phyloP scores from a whole-genome alignment of 495 filamentous ascomycete genomes.

The Penicillium taxi region DNA sequence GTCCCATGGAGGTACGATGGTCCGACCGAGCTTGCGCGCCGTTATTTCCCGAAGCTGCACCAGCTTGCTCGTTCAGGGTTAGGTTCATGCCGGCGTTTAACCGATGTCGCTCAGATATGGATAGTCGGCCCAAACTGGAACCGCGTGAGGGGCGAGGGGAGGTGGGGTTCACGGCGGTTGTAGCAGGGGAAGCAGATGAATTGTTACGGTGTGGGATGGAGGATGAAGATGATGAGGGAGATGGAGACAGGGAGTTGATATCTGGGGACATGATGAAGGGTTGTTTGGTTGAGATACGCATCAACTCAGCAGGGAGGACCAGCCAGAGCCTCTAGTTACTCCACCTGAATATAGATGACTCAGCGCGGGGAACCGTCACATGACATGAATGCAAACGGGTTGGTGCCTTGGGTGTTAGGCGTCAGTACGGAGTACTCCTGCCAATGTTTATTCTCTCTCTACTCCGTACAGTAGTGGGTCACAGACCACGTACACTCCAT shows the following conservation, averaged over 20 bases:
- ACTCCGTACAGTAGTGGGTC: too few species aligned
- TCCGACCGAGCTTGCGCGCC: constrained; percentile 21
- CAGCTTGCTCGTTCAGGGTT: constrained; percentile 60
- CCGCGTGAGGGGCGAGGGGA: constrained; percentile 44
- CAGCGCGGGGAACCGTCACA: constrained; percentile 1
- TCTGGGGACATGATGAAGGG: constrained; percentile 52
- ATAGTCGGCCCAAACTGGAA: constrained; percentile 46
- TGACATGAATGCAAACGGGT: background rate
- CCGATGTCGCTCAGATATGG: constrained; percentile 42
- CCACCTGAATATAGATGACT: too few species aligned
- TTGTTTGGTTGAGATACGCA: too few species aligned
- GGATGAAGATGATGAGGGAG: constrained; percentile 43
- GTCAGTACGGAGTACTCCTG: too few species aligned
- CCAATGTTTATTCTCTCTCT: too few species aligned
- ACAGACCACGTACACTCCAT: too few species aligned
- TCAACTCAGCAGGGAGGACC: too few species aligned
- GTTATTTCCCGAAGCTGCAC: constrained; percentile 51
- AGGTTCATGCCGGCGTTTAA: constrained; percentile 68
- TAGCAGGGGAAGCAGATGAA: constrained; percentile 22
- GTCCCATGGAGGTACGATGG: constrained; percentile 39
- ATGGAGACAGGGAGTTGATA: constrained; percentile 67
- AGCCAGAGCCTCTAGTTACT: too few species aligned
- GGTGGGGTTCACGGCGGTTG: constrained; percentile 24
- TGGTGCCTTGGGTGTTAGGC: background rate
- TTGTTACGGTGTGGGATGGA: constrained; percentile 25